These are phyloP conservation scores for Fraxinus velutina DNA, from an alignment of 305 asterid species.

Conservation along the genomic window DNA sequence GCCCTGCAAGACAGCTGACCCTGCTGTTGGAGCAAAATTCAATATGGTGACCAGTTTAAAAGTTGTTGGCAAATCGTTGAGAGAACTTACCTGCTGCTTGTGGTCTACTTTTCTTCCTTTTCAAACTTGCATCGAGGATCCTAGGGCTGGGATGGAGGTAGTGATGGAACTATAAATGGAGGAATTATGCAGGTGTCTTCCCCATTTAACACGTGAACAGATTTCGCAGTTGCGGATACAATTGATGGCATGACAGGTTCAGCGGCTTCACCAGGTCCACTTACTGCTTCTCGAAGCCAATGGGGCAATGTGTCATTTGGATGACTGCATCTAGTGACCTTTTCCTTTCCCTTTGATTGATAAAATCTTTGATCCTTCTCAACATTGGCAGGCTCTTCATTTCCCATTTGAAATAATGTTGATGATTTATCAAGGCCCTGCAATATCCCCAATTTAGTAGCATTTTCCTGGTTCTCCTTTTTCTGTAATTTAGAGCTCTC, in stretches of 20 bases:
- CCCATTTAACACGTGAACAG: constrained; percentile 77
- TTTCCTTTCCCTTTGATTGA: constrained; percentile 58
- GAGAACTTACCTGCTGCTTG: neutral
- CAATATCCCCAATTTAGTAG: constrained; percentile 39
- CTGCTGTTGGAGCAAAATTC: constrained; percentile 36
- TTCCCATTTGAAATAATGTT: constrained; percentile 19
- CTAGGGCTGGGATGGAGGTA: neutral
- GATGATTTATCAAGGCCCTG: constrained; percentile 36
- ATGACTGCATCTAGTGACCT: constrained; percentile 26
- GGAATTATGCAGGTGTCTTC: constrained; percentile 30
- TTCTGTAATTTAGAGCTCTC: constrained; percentile 31
- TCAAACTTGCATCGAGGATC: constrained; percentile 34
- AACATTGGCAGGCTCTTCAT: constrained; percentile 30
- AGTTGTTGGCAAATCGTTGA: constrained; percentile 7
- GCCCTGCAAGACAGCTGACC: neutral
- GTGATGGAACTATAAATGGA: neutral
- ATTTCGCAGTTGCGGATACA: constrained; percentile 70
- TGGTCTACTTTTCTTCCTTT: constrained; percentile 29
- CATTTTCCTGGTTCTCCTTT: constrained; percentile 46
- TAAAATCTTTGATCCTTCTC: constrained; percentile 29
- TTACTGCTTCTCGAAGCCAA: constrained; percentile 92
- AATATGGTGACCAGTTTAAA: constrained; percentile 24
- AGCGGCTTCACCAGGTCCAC: constrained; percentile 38
- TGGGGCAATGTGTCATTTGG: constrained; percentile 65
- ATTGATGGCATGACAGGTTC: constrained; percentile 59